Percentiles rank a stretch among this genome's conserved stretches.
phyloP scores from a whole-genome alignment of 116 monocot species.

The Zostera marina region DNA sequence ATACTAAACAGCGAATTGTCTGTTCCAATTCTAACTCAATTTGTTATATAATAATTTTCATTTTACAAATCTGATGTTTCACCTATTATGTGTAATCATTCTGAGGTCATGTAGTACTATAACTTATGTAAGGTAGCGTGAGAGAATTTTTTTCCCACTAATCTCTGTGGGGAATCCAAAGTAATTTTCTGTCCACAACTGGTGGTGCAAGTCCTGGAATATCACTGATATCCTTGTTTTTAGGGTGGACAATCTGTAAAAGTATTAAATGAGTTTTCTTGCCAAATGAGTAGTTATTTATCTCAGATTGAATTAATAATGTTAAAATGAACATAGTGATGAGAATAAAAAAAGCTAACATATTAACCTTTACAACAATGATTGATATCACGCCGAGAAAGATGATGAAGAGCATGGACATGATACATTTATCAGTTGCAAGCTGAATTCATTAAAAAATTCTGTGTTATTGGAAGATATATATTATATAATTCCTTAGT shows the following conservation, averaged over 20 bases:
- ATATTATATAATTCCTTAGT: too few species aligned
- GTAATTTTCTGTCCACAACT: constrained; percentile 36
- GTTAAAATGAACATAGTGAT: too few species aligned
- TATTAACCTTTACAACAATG: constrained; percentile 70
- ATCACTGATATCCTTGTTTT: constrained; percentile 66
- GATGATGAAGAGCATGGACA: constrained; percentile 75
- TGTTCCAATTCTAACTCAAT: too few species aligned
- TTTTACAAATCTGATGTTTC: too few species aligned
- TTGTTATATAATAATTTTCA: too few species aligned
- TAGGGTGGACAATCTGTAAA: constrained; percentile 68
- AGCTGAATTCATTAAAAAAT: constrained; percentile 24
- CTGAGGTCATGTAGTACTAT: too few species aligned
- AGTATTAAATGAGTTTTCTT: neutral
- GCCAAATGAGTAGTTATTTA: too few species aligned
- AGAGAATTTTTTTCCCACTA: neutral
- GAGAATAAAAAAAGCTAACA: neutral
- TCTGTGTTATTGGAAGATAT: neutral
- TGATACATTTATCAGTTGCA: constrained; percentile 85
- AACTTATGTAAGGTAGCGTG: neutral
- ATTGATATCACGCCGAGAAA: constrained; percentile 66
- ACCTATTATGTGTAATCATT: too few species aligned
- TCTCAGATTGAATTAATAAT: too few species aligned
- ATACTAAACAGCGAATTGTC: too few species aligned
- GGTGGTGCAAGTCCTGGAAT: constrained; percentile 93
- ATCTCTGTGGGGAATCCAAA: constrained; percentile 13